A percentile compares a stretch with the other conserved stretches of the same genome.
phyloP scores from a whole-genome alignment of 2,329 filamentous ascomycete species.

The Celoporthe dispersa region DNA sequence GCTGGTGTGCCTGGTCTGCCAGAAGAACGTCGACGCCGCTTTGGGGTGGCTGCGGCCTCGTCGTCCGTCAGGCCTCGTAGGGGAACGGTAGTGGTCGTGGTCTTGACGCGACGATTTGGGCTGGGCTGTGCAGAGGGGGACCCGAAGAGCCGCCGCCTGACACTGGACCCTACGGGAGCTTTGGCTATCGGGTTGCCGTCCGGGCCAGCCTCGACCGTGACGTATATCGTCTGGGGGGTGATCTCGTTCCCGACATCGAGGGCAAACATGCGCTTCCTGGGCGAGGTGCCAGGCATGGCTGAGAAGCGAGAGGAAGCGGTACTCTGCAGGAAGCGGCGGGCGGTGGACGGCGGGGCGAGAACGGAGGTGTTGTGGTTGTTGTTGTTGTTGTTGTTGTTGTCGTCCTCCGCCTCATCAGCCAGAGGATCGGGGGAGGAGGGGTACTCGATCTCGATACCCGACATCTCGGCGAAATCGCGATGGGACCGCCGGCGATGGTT shows the following conservation, averaged over 20 bases:
- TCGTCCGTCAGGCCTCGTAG: slow-evolving; percentile 50
- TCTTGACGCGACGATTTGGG: slow-evolving; percentile 42
- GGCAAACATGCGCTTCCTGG: slow-evolving; percentile 61
- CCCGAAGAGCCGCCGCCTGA: slow-evolving; percentile 47
- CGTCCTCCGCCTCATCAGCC: slow-evolving; percentile 40
- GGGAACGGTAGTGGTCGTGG: slow-evolving; percentile 56
- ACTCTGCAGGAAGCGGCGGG: slow-evolving; percentile 48
- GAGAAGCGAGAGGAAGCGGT: slow-evolving; percentile 44
- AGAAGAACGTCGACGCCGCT: slow-evolving; percentile 51
- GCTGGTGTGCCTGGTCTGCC: slow-evolving; percentile 56
- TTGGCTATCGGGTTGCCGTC: slow-evolving; percentile 29
- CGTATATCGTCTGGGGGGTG: slow-evolving; percentile 56
- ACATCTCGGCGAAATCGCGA: slow-evolving; percentile 31
- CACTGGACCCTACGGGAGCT: slow-evolving; percentile 33
- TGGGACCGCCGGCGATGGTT: slow-evolving; percentile 30
- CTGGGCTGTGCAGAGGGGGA: slow-evolving; percentile 47
- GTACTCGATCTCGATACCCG: slow-evolving; percentile 36
- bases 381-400: slow-evolving; percentile 30
- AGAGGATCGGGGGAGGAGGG: slow-evolving; percentile 43
- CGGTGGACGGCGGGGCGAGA: slow-evolving; percentile 24
- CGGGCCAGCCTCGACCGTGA: slow-evolving; percentile 59
- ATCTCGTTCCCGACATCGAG: slow-evolving; percentile 56
- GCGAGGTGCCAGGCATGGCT: slow-evolving; percentile 43
- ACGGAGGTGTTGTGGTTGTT: slow-evolving; percentile 32
- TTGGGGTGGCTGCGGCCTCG: slow-evolving; percentile 47